Conservation (phyloP, 2,329 filamentous ascomycete species). For the Beauveria pseudobassiana region DNA sequence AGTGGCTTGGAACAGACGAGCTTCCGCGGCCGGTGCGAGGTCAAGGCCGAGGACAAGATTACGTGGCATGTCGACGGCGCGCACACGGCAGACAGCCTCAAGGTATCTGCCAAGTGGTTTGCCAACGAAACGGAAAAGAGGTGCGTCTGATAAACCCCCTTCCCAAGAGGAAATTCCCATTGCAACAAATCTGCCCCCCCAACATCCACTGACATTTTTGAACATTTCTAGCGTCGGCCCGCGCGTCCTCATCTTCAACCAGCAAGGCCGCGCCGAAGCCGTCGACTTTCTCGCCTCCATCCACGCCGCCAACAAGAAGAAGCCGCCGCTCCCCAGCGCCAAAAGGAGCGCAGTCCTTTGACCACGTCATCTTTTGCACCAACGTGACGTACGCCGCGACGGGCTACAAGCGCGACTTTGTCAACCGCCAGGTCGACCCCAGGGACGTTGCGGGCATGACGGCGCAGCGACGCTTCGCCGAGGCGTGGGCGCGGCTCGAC, state of each 20-base stretch:
- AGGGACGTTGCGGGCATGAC: constrained; percentile 44
- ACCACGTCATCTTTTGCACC: constrained; percentile 74
- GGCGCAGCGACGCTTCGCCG: constrained; percentile 44
- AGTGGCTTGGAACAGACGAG: constrained; percentile 67
- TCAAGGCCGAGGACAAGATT: constrained; percentile 46
- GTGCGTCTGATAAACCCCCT: constrained; percentile 15
- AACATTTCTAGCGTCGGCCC: constrained; percentile 25
- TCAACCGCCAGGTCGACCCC: constrained; percentile 47
- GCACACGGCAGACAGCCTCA: constrained; percentile 85
- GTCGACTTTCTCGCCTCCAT: constrained; percentile 46
- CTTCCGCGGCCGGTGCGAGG: constrained; percentile 73
- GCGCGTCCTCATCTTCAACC: constrained; percentile 77
- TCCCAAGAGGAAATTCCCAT: neutral
- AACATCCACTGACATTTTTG: neutral
- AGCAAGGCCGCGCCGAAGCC: constrained; percentile 53
- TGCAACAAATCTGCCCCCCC: no score
- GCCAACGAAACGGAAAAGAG: constrained; percentile 37
- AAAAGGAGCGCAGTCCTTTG: constrained; percentile 40
- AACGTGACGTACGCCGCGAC: constrained; percentile 54
- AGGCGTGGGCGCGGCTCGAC: constrained; percentile 42
- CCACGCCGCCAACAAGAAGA: constrained; percentile 26
- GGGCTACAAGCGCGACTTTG: constrained; percentile 49
- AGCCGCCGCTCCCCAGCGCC: constrained; percentile 15
- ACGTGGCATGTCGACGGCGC: constrained; percentile 89
- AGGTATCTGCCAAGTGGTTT: constrained; percentile 78